These are phyloP conservation scores for Epichloe amarillans DNA, from an alignment of 2,329 filamentous ascomycete genomes.

Conservation along the genomic window DNA sequence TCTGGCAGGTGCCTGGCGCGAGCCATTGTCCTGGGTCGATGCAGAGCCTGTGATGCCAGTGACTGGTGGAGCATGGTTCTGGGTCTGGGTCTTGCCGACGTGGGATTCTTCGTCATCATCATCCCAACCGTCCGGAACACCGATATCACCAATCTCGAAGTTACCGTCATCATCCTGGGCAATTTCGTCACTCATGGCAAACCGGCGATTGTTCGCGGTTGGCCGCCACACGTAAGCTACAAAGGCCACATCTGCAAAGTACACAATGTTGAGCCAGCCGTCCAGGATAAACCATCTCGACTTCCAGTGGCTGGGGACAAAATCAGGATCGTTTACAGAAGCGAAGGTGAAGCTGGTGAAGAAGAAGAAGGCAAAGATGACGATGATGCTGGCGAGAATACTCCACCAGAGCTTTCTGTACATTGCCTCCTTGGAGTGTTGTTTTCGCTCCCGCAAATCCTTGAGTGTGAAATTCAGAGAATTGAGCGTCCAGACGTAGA, in stretches of 20 bases:
- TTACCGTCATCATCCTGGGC: slow-evolving; percentile 92
- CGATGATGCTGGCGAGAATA: slow-evolving; percentile 79
- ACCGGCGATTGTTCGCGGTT: slow-evolving; percentile 89
- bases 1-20: slow-evolving; percentile 12
- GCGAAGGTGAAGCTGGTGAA: slow-evolving; percentile 95
- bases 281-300: slow-evolving; percentile 94
- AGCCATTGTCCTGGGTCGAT: slow-evolving; percentile 11
- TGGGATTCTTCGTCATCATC: slow-evolving; percentile 36
- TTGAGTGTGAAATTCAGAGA: slow-evolving; percentile 91
- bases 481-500: slow-evolving; percentile 98
- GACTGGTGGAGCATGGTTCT: slow-evolving; percentile 11
- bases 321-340: slow-evolving; percentile 70
- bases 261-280: slow-evolving; percentile 94
- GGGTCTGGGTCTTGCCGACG: slow-evolving; percentile 24
- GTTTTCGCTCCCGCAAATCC: slow-evolving; percentile 86
- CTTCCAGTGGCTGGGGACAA: slow-evolving; percentile 95
- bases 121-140: slow-evolving; percentile 54
- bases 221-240: slow-evolving; percentile 94
- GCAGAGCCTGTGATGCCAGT: slow-evolving; percentile 14
- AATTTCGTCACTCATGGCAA: slow-evolving; percentile 98
- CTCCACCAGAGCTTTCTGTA: slow-evolving; percentile 99
- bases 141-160: slow-evolving; percentile 90
- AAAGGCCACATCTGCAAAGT: slow-evolving; percentile 84
- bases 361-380: slow-evolving; percentile 98
- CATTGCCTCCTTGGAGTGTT: slow-evolving; percentile 87